Evolutionary conservation across 2,329 filamentous ascomycete species (phyloP).

Genomic region (Aspergillus pseudoterreus): DNA sequence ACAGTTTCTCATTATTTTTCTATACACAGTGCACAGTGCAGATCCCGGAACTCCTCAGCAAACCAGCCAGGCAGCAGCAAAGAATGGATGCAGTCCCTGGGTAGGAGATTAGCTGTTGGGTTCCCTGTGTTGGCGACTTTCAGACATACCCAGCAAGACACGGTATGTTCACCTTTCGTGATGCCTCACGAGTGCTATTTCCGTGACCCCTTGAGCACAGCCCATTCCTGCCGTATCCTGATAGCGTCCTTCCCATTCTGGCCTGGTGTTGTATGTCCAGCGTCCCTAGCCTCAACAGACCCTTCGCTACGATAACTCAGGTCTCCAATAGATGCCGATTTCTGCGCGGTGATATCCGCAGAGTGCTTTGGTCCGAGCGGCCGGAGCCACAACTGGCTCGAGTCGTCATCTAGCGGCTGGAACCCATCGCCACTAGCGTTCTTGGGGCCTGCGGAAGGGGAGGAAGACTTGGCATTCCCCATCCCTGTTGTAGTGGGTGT

Average conservation of each 20-base stretch:
- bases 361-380: constrained; percentile 16
- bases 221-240: constrained; percentile 3
- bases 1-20: too few relatives aligned
- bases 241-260: background rate
- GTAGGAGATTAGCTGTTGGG: too few relatives aligned
- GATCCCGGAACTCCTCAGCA: too few relatives aligned
- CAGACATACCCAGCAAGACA: too few relatives aligned
- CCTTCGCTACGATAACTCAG: too few relatives aligned
- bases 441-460: constrained; percentile 2
- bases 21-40: too few relatives aligned
- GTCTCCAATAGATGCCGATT: background rate
- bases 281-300: background rate
- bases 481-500: constrained; percentile 14
- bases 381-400: constrained; percentile 24
- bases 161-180: too few relatives aligned
- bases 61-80: too few relatives aligned
- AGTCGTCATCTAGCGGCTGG: constrained; percentile 25
- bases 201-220: background rate
- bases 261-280: too few relatives aligned
- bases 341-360: constrained; percentile 5
- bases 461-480: background rate
- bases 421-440: constrained; percentile 16
- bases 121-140: too few relatives aligned
- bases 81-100: too few relatives aligned
- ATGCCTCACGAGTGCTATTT: too few relatives aligned